phyloP scores from a whole-genome alignment of 1,284 basidiomycete genomes.

The Porogramme epimiltina region DNA sequence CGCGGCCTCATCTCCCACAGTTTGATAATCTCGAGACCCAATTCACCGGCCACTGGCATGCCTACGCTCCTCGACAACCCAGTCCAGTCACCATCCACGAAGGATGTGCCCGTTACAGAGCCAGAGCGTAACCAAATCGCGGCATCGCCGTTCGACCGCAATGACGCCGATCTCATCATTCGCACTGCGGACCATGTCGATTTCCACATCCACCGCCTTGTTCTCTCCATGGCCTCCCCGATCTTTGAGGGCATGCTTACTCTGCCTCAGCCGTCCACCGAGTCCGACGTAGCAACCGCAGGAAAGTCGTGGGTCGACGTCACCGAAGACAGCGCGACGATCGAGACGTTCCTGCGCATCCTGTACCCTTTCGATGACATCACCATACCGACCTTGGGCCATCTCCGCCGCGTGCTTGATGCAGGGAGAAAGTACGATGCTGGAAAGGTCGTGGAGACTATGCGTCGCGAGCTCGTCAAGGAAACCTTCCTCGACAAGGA shows the following conservation, averaged over 20 bases:
- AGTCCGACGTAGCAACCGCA: too few species aligned
- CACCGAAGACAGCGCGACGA: slow-evolving; percentile 14
- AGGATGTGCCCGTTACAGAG: not conserved
- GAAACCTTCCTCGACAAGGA: slow-evolving; percentile 28
- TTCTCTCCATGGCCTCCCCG: slow-evolving; percentile 24
- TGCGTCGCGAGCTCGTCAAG: not conserved
- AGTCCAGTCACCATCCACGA: too few species aligned
- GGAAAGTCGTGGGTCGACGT: slow-evolving; percentile 14
- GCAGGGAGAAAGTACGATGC: slow-evolving; percentile 37
- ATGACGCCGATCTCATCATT: slow-evolving; percentile 32
- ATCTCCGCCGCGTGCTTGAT: slow-evolving; percentile 28
- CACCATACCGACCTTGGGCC: slow-evolving; percentile 5
- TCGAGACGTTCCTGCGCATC: slow-evolving; percentile 16
- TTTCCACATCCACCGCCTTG: slow-evolving; percentile 19
- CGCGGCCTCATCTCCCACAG: too few species aligned
- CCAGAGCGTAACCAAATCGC: not conserved
- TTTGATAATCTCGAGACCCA: too few species aligned
- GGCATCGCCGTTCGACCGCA: slow-evolving; percentile 4
- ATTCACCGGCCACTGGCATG: too few species aligned
- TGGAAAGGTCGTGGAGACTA: not conserved
- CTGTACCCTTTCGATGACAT: slow-evolving; percentile 14
- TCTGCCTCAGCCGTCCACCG: slow-evolving; percentile 10
- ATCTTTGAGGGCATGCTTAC: slow-evolving; percentile 15
- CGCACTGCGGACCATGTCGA: slow-evolving; percentile 25
- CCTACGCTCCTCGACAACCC: too few species aligned